Evolutionary conservation across 2,329 filamentous ascomycete species (phyloP), one percentile per base, ranked within the genome.

Genomic region (Phialophora expanda): DNA sequence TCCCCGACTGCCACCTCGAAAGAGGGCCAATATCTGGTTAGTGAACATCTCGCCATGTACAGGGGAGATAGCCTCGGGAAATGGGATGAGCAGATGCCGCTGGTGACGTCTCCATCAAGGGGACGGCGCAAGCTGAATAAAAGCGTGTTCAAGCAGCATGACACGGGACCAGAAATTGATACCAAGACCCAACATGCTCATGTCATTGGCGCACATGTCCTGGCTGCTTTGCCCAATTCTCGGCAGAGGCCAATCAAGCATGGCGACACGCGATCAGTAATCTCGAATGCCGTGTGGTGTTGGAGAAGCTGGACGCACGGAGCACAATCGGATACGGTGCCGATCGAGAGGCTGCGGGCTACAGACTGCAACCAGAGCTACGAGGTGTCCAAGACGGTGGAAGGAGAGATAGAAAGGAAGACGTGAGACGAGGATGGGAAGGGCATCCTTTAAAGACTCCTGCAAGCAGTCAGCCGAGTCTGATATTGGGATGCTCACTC

Each of bases 181-280:
- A 53, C 12, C 56, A 30, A 20, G 26, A 2, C 26, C 48, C 26
- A 24, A 20, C 12, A 12, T 50, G 14, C 28, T 34, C n/a, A 26
- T 22, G 28, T 57, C 38, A 67, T 57, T 67, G 65, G 65, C 17
- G 26, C 24, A 41, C 12, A 32, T 24, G 12, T 26, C 28, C 28
- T 41, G 22, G 61, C 65, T 54, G 65, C 53, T 55, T 48, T 60
- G 51, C n/a, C 20, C 5, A 24, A 24, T 20, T 24, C 20, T n/a
- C 12, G 20, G 22, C 20, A n/a, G 17, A 22, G 22, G 64, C 63
- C 63, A 65, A 51, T 57, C 38, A 51, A n/a, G 26, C 56, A 50
- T 28, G 50, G 12, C 24, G 9, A 41, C n/a, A 17, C 38, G 12
- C 46, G 64, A 66, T 66, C 64, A 66, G 58, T 66, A 66, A 66